Evolutionary conservation across 495 filamentous ascomycete species (phyloP).

Genomic region (Collariella sp.): DNA sequence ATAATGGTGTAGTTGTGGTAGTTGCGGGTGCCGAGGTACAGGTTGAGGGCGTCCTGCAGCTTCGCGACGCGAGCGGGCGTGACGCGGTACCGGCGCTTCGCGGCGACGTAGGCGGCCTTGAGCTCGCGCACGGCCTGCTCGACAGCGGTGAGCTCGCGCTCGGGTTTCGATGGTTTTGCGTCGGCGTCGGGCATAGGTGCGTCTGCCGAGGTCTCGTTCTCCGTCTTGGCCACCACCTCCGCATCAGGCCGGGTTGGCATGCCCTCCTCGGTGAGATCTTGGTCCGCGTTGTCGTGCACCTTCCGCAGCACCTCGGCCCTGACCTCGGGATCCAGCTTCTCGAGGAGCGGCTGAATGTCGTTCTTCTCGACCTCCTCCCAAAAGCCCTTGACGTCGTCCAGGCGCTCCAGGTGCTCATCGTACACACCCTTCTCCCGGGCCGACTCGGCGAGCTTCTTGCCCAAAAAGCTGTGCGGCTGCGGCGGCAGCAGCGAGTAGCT

Average conservation of each 20-base stretch:
- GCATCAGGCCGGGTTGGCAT: conserved; percentile 1
- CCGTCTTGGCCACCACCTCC: conserved; percentile 11
- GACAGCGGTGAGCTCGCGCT: conserved; percentile 37
- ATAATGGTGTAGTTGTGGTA: conserved; percentile 96
- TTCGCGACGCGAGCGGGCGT: conserved; percentile 58
- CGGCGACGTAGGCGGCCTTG: conserved; percentile 65
- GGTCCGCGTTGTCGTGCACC: conserved; percentile 29
- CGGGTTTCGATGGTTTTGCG: conserved; percentile 5
- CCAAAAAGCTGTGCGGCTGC: conserved; percentile 76
- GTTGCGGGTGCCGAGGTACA: conserved; percentile 74
- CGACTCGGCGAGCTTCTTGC: conserved; percentile 62
- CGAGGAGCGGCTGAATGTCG: conserved; percentile 64
- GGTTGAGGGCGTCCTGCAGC: conserved; percentile 59
- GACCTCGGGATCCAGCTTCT: conserved; percentile 35
- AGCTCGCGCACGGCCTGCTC: conserved; percentile 62
- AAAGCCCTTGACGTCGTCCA: conserved; percentile 68
- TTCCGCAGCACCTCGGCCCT: conserved; percentile 35
- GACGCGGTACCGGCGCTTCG: conserved; percentile 75
- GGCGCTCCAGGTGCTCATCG: conserved; percentile 55
- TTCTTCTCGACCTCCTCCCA: conserved; percentile 75
- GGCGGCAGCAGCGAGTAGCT: conserved; percentile 85
- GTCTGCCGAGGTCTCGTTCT: background rate
- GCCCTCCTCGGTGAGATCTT: conserved; percentile 21
- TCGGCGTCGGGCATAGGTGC: background rate
- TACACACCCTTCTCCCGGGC: conserved; percentile 63